Conservation (phyloP, 1,284 basidiomycete genomes). For the Malassezia cuniculi region DNA sequence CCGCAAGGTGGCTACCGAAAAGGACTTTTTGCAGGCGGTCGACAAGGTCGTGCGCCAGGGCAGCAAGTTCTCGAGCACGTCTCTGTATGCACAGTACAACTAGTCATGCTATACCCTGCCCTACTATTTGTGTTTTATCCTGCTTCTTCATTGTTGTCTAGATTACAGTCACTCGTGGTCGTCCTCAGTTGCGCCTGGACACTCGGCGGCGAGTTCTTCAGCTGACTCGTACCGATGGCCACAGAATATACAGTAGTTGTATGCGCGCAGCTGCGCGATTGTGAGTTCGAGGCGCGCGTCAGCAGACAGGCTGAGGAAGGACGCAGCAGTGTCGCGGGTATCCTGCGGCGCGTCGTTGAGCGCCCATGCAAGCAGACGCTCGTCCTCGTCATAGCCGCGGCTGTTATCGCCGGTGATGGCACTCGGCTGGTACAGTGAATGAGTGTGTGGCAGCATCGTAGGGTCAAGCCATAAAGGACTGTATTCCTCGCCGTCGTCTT, state of each 20-base stretch:
- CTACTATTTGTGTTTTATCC: constrained; percentile 1
- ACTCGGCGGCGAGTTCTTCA: constrained; percentile 11
- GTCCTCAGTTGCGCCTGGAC: constrained; percentile 21
- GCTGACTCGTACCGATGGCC: constrained; percentile 15
- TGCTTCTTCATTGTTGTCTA: neutral
- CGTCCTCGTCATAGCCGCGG: constrained; percentile 7
- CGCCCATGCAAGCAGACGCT: constrained; percentile 2
- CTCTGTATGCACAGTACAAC: constrained; percentile 33
- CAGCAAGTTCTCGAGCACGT: constrained; percentile 69
- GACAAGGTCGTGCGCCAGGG: constrained; percentile 97
- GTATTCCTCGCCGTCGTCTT: constrained; percentile 12
- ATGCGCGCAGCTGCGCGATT: constrained; percentile 9
- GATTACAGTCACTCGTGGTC: constrained; percentile 17
- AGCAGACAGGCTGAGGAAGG: neutral
- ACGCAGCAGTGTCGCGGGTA: neutral
- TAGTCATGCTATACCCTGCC: constrained; percentile 2
- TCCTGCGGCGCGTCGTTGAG: constrained; percentile 6
- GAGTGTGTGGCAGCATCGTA: constrained; percentile 8
- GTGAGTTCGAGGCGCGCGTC: constrained; percentile 17
- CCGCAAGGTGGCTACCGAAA: constrained; percentile 90
- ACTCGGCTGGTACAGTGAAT: neutral
- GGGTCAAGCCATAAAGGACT: constrained; percentile 26
- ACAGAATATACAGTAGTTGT: constrained; percentile 24
- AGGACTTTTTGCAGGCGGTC: constrained; percentile 92
- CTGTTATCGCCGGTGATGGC: neutral